These are phyloP conservation scores for Monosporascus sp. DNA, from an alignment of 2,329 filamentous ascomycete species.

Conservation along the genomic window DNA sequence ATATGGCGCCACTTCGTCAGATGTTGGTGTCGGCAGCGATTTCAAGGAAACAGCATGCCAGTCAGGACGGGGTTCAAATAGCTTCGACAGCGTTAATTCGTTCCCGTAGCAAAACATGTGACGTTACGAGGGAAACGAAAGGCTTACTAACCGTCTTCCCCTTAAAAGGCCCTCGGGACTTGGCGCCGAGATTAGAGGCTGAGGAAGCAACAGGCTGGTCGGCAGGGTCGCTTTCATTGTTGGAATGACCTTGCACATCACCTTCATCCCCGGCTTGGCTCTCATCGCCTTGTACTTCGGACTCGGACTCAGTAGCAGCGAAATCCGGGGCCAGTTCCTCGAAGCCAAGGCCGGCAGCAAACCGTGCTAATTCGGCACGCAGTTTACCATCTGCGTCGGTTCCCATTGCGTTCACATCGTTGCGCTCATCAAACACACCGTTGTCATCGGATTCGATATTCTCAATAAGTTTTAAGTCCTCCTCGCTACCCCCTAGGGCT, in stretches of 20 bases:
- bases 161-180: conserved; percentile 23
- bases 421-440: conserved; percentile 15
- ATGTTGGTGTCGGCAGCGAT: conserved; percentile 36
- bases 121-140: conserved; percentile 8
- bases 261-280: conserved; percentile 31
- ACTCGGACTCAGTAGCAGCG: conserved; percentile 31
- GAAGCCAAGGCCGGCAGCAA: conserved; percentile 46
- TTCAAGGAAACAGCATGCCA: conserved; percentile 46
- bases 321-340: conserved; percentile 35
- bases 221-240: conserved; percentile 20
- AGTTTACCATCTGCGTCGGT: conserved; percentile 38
- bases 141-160: conserved; percentile 38
- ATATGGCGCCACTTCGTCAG: conserved; percentile 40
- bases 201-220: conserved; percentile 4
- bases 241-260: conserved; percentile 25
- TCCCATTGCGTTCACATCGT: conserved; percentile 25
- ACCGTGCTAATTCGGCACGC: conserved; percentile 45
- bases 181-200: conserved; percentile 13
- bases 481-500: conserved; percentile 59
- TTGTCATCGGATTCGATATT: conserved; percentile 48
- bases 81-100: conserved; percentile 29
- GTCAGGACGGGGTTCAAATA: conserved; percentile 52
- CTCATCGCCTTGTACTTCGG: conserved; percentile 25
- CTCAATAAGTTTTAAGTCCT: conserved; percentile 56
- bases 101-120: neutral